phyloP scores from a whole-genome alignment of 2,329 filamentous ascomycete species.

The Aspergillus novoparasiticus region DNA sequence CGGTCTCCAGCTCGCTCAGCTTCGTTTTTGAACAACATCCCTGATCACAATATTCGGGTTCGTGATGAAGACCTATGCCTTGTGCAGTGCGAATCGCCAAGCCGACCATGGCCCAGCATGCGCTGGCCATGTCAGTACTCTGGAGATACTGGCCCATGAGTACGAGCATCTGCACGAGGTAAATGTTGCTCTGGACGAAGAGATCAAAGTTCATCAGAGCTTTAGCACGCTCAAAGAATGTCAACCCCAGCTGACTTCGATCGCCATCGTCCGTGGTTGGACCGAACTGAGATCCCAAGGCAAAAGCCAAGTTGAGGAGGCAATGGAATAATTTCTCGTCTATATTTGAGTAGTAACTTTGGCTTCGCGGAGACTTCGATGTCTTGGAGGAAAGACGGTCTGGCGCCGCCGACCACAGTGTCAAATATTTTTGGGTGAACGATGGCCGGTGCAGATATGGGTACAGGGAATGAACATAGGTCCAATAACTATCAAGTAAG shows the following conservation, averaged over 20 bases:
- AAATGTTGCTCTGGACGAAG: not conserved
- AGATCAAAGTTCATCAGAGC: not conserved
- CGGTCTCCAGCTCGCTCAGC: too few species aligned
- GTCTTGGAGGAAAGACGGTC: not conserved
- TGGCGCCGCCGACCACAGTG: not conserved
- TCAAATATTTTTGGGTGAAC: not conserved
- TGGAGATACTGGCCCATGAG: not conserved
- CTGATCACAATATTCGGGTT: not conserved
- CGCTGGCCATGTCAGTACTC: not conserved
- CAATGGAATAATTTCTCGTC: not conserved
- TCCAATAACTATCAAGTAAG: not conserved
- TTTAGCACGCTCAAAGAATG: not conserved
- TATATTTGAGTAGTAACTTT: not conserved
- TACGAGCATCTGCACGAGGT: not conserved
- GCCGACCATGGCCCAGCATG: not conserved
- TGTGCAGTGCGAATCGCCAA: not conserved
- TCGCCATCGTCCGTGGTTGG: not conserved
- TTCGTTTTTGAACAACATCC: not conserved
- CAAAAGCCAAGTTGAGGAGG: not conserved
- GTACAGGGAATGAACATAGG: not conserved
- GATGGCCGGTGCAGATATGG: not conserved
- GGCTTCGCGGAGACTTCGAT: not conserved
- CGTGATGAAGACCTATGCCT: not conserved
- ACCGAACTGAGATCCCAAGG: not conserved
- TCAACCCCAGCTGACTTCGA: not conserved